Conservation (phyloP, 2,329 filamentous ascomycete species). For the Ceratocystis ficicola region DNA sequence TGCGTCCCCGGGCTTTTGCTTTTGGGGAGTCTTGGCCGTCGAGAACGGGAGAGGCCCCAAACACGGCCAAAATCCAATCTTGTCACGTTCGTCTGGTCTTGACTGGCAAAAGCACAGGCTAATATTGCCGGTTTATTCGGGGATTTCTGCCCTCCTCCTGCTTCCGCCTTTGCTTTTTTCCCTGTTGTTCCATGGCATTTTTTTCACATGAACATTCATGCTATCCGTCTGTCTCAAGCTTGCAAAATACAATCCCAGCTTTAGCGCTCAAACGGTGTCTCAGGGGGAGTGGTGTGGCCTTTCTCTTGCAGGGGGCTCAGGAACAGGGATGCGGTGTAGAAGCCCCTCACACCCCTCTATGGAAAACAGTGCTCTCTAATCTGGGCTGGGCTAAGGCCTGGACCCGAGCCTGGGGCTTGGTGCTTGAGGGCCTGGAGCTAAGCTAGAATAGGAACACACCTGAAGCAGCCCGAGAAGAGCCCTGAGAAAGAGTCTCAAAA, state of each 20-base stretch:
- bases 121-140: not conserved
- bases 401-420: not conserved
- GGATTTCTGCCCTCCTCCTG: not conserved
- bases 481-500: not conserved
- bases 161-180: not conserved
- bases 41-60: not conserved
- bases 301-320: not conserved
- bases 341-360: slow-evolving; percentile 1
- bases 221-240: not conserved
- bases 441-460: not conserved
- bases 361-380: not conserved
- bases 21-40: too few relatives aligned
- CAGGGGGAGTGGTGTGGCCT: not conserved
- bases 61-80: too few relatives aligned
- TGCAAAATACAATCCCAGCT: not conserved
- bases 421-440: not conserved
- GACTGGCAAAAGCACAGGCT: too few relatives aligned
- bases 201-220: not conserved
- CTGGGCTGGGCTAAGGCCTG: not conserved
- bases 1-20: too few relatives aligned
- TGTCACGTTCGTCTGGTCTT: not conserved
- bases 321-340: not conserved
- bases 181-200: not conserved
- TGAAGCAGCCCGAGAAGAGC: not conserved
- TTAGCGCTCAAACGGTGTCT: not conserved